phyloP scores from a whole-genome alignment of 176 grass and related monocot genomes.

The Triticum timopheevii region DNA sequence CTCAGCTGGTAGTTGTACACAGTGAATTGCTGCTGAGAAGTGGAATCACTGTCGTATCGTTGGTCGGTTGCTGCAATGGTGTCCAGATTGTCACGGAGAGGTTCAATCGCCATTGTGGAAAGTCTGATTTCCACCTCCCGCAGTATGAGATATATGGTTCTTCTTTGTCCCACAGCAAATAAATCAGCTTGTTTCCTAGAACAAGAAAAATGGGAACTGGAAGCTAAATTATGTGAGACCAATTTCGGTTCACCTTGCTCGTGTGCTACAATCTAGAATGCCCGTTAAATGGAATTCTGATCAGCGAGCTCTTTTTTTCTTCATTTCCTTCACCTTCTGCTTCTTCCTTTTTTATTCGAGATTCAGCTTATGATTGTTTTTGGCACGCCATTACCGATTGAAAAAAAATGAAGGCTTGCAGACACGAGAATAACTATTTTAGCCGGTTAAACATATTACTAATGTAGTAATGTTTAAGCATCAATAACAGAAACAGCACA shows the following conservation, averaged over 20 bases:
- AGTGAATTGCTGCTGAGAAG: too few relatives aligned
- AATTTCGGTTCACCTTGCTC: background rate
- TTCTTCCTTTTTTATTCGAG: background rate
- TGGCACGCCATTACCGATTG: too few relatives aligned
- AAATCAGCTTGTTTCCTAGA: background rate
- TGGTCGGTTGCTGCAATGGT: background rate
- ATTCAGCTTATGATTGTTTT: background rate
- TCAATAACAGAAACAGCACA: background rate
- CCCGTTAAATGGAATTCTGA: background rate
- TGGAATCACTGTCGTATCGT: background rate
- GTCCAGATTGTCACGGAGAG: background rate
- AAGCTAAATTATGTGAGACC: background rate
- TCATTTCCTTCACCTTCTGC: background rate
- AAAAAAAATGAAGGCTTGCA: background rate
- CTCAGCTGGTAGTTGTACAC: too few relatives aligned
- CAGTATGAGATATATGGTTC: background rate
- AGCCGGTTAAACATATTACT: too few relatives aligned
- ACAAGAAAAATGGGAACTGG: background rate
- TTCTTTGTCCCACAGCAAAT: background rate
- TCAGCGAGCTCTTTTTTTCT: too few relatives aligned
- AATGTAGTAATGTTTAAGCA: background rate
- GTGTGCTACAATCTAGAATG: background rate
- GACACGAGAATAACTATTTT: too few relatives aligned
- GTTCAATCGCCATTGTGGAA: slow-evolving; percentile 20
- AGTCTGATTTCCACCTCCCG: background rate